Evolutionary conservation across 768 basidiomycete genomes (phyloP).

Genomic region (Pulveroboletus sp.): DNA sequence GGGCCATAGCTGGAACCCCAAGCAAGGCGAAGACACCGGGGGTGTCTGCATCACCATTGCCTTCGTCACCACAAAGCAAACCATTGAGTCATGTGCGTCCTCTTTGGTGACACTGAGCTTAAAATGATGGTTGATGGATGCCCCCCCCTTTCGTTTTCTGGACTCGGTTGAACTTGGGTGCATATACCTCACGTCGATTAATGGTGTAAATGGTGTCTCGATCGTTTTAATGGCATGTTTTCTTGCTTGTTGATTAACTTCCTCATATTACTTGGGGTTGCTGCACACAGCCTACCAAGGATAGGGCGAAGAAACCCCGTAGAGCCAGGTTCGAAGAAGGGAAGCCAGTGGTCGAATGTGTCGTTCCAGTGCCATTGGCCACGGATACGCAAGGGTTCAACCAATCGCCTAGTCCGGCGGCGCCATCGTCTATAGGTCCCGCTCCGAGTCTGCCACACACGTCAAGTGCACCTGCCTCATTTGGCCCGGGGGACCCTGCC

Average conservation of each 20-base stretch:
- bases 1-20: conserved; percentile 15
- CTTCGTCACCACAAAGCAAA: conserved; percentile 52
- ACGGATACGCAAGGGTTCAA: background rate
- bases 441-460: background rate
- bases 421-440: conserved; percentile 1
- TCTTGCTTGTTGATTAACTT: conserved; percentile 14
- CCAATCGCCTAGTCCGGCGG: conserved; percentile 2
- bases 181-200: conserved; percentile 30
- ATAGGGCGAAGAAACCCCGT: conserved; percentile 65
- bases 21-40: conserved; percentile 23
- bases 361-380: background rate
- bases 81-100: conserved; percentile 87
- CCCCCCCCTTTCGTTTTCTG: conserved; percentile 13
- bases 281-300: conserved; percentile 64
- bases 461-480: background rate
- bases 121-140: conserved; percentile 44
- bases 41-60: conserved; percentile 26
- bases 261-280: conserved; percentile 6
- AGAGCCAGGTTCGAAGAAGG: conserved; percentile 36
- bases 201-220: conserved; percentile 29
- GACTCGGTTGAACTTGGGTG: conserved; percentile 14
- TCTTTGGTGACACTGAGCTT: conserved; percentile 56
- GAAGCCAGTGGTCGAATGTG: background rate
- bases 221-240: conserved; percentile 27
- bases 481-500: background rate